Evolutionary conservation across 2,329 filamentous ascomycete genomes (phyloP), one percentile per base, ranked within the genome.

Genomic region (Sporothrix mexicana): DNA sequence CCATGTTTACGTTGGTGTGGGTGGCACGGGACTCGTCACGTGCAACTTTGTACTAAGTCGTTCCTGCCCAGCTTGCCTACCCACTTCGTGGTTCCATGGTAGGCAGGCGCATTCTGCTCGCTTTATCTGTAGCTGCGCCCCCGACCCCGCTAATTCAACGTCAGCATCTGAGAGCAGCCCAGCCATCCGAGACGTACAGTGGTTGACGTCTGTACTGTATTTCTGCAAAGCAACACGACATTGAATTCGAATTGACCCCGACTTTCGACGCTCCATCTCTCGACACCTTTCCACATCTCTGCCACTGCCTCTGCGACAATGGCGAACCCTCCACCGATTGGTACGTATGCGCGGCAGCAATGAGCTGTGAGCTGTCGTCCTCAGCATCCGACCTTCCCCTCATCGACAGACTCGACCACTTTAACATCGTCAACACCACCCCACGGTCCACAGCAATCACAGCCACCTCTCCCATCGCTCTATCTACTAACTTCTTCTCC

Each of bases 311-410:
- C 69, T 59, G 45, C 49, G 43, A 80, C 72, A 12, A 88, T 88
- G 87, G 83, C 86, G 74, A 82, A 82, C 77, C 82, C 82, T 76
- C 83, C 86, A 77, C 86, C 87, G 78, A 88, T 88, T 82, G 86
- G 86, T 88, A 83, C 78, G 84, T 23, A 20, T 51, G 66, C 53
- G 41, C 71, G 30, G 5, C 47, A 20, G 45, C 66, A 49, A 51
- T 69, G 41, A 10, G 41, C 17, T 49, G 13, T 7, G 2, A 36
- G 30, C 9, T 49, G 47, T 55, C 23, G 23, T 25, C 30, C n/a
- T 13, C 20, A 45, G 20, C 23, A 55, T 45, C 30, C 53, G 23
- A 47, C 25, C 62, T 51, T 41, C 41, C 62, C 49, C 47, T 49
- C 61, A 41, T 47, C 43, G 12, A 17, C n/a, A n/a, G 13, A 7